Percentiles rank a stretch among this genome's conserved stretches.
phyloP scores from a whole-genome alignment of 495 filamentous ascomycete species.

The Podospora pseudoanserina region DNA sequence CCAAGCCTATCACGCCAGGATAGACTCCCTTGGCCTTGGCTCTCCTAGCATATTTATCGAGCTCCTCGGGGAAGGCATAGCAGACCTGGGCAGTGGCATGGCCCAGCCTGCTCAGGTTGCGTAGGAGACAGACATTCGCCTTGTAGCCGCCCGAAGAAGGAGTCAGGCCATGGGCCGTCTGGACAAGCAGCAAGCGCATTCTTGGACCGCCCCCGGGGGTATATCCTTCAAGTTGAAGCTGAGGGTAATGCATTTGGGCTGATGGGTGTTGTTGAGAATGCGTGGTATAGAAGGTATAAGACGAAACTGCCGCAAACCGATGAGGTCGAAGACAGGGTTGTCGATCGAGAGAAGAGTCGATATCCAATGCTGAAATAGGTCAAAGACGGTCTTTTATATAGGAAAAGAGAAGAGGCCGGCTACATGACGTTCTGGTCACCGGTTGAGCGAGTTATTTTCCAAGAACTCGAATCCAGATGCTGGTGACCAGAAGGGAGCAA shows the following conservation, averaged over 20 bases:
- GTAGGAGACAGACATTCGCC: slow-evolving; percentile 30
- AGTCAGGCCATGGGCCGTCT: slow-evolving; percentile 32
- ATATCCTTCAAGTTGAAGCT: not conserved
- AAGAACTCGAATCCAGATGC: not conserved
- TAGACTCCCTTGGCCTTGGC: slow-evolving; percentile 24
- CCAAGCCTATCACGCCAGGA: slow-evolving; percentile 10
- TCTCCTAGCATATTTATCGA: slow-evolving; percentile 16
- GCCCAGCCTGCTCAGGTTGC: slow-evolving; percentile 17
- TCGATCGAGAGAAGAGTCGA: not conserved
- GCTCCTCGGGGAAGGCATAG: slow-evolving; percentile 25
- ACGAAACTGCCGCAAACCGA: not conserved
- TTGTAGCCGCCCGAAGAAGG: slow-evolving; percentile 36
- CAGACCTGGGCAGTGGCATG: slow-evolving; percentile 29
- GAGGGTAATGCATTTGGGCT: not conserved
- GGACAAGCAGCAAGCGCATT: slow-evolving; percentile 32
- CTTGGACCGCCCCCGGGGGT: not conserved
- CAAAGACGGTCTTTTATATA: not conserved
- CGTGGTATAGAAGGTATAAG: not conserved
- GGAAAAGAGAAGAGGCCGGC: not conserved
- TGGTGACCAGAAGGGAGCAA: not conserved
- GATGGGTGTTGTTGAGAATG: not conserved
- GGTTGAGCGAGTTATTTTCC: not conserved
- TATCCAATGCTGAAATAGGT: not conserved
- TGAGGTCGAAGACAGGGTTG: not conserved
- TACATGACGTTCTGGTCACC: not conserved